Evolutionary conservation across 352 stramenopile species (phyloP).

Genomic region (Phytophthora uliginosa): DNA sequence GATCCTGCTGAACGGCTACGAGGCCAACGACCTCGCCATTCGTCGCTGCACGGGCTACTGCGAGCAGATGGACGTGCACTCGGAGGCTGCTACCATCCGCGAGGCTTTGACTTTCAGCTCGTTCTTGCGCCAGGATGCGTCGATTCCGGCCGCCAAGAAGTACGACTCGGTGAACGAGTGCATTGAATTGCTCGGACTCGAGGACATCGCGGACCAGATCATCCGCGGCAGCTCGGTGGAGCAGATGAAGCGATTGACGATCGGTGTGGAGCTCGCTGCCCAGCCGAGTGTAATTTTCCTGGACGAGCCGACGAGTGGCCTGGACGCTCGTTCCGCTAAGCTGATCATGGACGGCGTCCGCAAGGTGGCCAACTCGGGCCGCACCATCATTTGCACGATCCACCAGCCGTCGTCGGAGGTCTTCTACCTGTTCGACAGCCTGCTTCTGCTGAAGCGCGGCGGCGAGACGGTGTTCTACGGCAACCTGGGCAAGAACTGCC

Average conservation of each 20-base stretch:
- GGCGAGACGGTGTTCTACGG: too few species aligned
- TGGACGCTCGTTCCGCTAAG: too few species aligned
- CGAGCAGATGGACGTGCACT: conserved; percentile 91
- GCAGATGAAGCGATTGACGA: conserved; percentile 39
- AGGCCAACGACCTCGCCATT: conserved; percentile 53
- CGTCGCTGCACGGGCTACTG: conserved; percentile 62
- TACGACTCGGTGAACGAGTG: conserved; percentile 36
- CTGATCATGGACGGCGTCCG: too few species aligned
- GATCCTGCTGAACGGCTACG: conserved; percentile 46
- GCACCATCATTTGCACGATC: too few species aligned
- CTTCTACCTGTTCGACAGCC: too few species aligned
- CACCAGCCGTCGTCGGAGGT: too few species aligned
- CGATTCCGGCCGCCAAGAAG: conserved; percentile 36
- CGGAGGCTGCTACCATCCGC: conserved; percentile 61
- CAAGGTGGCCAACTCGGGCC: too few species aligned
- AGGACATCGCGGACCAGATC: conserved; percentile 43
- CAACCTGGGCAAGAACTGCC: too few species aligned
- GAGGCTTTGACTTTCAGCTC: conserved; percentile 90
- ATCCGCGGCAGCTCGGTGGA: conserved; percentile 35
- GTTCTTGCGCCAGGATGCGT: conserved; percentile 56
- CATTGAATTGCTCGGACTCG: conserved; percentile 27
- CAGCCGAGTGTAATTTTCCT: conserved; percentile 28
- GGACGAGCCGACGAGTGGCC: too few species aligned
- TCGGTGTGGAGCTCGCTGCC: conserved; percentile 79
- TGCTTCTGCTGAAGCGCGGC: too few species aligned